Percentiles rank a stretch among this genome's conserved stretches.
These are phyloP conservation scores for Boletales sp. DNA, from an alignment of 768 basidiomycete genomes.

Conservation along the genomic window DNA sequence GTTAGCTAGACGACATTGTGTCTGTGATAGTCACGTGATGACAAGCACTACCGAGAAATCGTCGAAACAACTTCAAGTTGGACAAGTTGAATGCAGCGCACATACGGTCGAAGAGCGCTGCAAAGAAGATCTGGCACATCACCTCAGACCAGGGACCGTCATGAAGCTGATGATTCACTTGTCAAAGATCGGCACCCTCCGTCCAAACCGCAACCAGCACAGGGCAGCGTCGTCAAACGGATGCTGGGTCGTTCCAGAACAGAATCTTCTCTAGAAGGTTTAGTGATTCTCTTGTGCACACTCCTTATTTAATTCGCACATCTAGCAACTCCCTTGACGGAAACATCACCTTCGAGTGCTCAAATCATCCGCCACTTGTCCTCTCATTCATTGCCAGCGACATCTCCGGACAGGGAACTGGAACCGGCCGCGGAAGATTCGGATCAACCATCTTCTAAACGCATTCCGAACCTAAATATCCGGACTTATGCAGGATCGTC, in stretches of 20 bases:
- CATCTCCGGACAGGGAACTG: conserved; percentile 24
- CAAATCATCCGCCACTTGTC: conserved; percentile 20
- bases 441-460: conserved; percentile 24
- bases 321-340: conserved; percentile 2
- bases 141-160: neutral
- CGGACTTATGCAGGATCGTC: conserved; percentile 74
- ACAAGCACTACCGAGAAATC: no score
- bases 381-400: conserved; percentile 20
- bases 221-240: conserved; percentile 53
- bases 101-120: conserved; percentile 31
- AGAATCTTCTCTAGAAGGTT: conserved; percentile 46
- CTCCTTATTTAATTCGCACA: neutral
- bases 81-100: conserved; percentile 28
- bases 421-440: conserved; percentile 24
- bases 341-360: neutral
- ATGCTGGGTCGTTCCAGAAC: conserved; percentile 73
- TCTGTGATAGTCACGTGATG: no score
- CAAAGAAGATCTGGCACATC: conserved; percentile 10
- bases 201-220: conserved; percentile 36
- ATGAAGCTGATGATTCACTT: neutral
- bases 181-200: conserved; percentile 4
- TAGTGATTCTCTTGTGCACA: neutral
- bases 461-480: conserved; percentile 35
- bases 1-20: no score
- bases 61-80: no score